Evolutionary conservation across 2,329 filamentous ascomycete genomes (phyloP), one percentile per base, ranked within the genome.

Genomic region (Escovopsis sp.): DNA sequence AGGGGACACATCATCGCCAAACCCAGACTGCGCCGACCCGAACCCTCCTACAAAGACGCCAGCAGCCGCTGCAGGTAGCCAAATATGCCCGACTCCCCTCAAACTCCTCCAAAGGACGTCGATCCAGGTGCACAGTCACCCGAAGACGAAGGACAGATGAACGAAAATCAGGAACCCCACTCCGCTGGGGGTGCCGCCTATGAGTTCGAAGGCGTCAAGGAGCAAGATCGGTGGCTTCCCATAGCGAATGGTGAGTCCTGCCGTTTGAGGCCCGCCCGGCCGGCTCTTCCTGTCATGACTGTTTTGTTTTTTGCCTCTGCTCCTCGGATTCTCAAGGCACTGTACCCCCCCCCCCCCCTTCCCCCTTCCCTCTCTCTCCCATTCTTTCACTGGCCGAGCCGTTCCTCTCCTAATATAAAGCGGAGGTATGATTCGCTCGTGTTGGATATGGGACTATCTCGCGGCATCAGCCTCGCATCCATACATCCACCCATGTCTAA

Each of bases 201-300:
- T 61, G 89, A 96, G 70, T 94, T 95, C 63, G 89, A 96, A 69
- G 60, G 60, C 39, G 89, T 96, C 66, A 96, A 96, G 74, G 91
- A 98, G 68, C 91, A 98, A 68, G 91, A 98, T 68, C 75, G 91
- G 74, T 98, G 91, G 91, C 77, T 98, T 63, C 91, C 91, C 63
- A 98, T 98, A 76, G 91, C 91, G 70, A 98, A 98, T 87, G 91
- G 91, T 98, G 76, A 76, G 91, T 91, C 44, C 44, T 48, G 45
- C 11, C 44, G 37, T 25, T 38, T 35, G 37, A 38, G 34, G 37
- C 35, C 32, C 32, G 40, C 5, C 37, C 39, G n/a, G 6, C 37
- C 29, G 11, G 4, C 27, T 29, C 35, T 30, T 37, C 37, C 12
- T 36, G 15, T 29, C 29, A 7, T 9, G 4, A 3, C 3, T 29